Percentiles rank a stretch among this genome's conserved stretches.
Conservation (phyloP, 805 yeast species). For the Yarrowia hollandica region DNA sequence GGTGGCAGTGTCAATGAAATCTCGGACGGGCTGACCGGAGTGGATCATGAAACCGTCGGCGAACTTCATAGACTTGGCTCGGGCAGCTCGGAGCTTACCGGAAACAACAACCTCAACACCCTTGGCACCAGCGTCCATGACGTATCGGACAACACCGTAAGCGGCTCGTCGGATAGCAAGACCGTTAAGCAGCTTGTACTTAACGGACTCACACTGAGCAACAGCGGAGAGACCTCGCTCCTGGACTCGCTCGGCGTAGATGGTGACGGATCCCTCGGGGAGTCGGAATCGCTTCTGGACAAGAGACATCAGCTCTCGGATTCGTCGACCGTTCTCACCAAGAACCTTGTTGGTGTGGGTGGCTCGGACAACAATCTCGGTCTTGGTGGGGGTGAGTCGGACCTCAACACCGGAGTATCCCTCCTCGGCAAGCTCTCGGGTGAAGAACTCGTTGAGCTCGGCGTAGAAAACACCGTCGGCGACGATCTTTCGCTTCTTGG, state of each 20-base stretch:
- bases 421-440: slow-evolving; percentile 99
- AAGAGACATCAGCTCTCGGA: slow-evolving; percentile 96
- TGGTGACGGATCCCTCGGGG: slow-evolving; percentile 87
- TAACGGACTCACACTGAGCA: slow-evolving; percentile 98
- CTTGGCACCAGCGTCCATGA: slow-evolving; percentile 99
- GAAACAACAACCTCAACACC: slow-evolving; percentile 99
- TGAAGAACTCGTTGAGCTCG: slow-evolving; percentile 99
- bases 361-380: slow-evolving; percentile 98
- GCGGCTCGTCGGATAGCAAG: slow-evolving; percentile 99
- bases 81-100: slow-evolving; percentile 99
- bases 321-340: slow-evolving; percentile 99
- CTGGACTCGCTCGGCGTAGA: slow-evolving; percentile 98
- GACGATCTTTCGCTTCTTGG: slow-evolving; percentile 98
- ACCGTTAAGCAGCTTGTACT: slow-evolving; percentile 97
- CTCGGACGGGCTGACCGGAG: slow-evolving; percentile 99
- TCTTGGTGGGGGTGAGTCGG: slow-evolving; percentile 96
- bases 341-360: slow-evolving; percentile 97
- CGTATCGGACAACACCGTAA: slow-evolving; percentile 99
- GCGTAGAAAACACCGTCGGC: slow-evolving; percentile 99
- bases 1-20: slow-evolving; percentile 97
- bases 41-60: slow-evolving; percentile 99
- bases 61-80: slow-evolving; percentile 99
- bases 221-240: slow-evolving; percentile 99
- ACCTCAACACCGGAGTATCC: slow-evolving; percentile 99
- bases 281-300: slow-evolving; percentile 98